A percentile compares a stretch with the other conserved stretches of the same genome.
phyloP scores from a whole-genome alignment of 1,139 yeast genomes.

The Saccharomyces pastorianus region DNA sequence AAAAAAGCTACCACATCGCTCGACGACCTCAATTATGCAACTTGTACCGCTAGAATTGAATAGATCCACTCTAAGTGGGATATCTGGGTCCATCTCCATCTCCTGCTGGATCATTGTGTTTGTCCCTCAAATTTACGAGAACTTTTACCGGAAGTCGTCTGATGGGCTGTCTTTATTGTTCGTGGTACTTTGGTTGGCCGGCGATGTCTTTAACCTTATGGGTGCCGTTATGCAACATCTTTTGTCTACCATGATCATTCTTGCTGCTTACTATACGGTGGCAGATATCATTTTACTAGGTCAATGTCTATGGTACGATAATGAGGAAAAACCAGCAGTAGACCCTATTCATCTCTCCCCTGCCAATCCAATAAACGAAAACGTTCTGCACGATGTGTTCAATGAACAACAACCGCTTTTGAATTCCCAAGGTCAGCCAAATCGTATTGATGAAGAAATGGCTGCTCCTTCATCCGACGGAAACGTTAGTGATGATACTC shows the following conservation, averaged over 20 bases:
- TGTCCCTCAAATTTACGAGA: constrained; percentile 94
- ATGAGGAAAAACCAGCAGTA: constrained; percentile 37
- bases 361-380: constrained; percentile 75
- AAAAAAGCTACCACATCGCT: background rate
- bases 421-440: constrained; percentile 9
- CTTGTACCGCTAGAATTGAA: constrained; percentile 56
- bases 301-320: constrained; percentile 74
- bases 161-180: constrained; percentile 81
- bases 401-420: constrained; percentile 33
- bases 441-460: constrained; percentile 13
- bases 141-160: constrained; percentile 71
- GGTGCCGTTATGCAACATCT: constrained; percentile 87
- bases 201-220: constrained; percentile 83
- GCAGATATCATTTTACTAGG: constrained; percentile 78
- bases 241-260: constrained; percentile 82
- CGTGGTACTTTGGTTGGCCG: constrained; percentile 78
- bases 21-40: constrained; percentile 9
- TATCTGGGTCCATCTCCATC: constrained; percentile 83
- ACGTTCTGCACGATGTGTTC: constrained; percentile 51
- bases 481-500: constrained; percentile 5
- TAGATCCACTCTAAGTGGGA: constrained; percentile 77
- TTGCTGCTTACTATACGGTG: constrained; percentile 83
- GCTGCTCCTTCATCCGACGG: constrained; percentile 9
- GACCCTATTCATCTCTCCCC: constrained; percentile 82
- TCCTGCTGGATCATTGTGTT: constrained; percentile 98